Base-by-base conservation (phyloP, 495 filamentous ascomycete genomes). In the Apodospora peruviana region DNA sequence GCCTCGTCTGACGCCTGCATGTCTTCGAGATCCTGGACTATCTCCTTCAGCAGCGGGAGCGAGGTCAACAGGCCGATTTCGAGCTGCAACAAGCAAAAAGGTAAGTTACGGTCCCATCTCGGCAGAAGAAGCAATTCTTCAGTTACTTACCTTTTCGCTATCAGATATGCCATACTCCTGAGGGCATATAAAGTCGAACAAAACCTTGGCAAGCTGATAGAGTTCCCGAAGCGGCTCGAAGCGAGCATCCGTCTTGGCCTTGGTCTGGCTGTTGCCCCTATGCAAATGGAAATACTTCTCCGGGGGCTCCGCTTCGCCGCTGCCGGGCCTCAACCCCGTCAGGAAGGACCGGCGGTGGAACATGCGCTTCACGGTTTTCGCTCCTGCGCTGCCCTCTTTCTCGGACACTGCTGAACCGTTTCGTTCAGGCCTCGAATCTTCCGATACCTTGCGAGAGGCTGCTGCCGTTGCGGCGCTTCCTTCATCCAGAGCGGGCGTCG, bases 111-210 rank as follows among this genome's bases (percentile, higher is more conserved):
- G 20, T 17, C 40, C 23, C 4, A 39, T 11, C 11, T 8, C 11
- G 8, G 17, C 37, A 21, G 8, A 42, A 49, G 51, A 35, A 44
- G 48, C 40, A 42, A 19, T 20, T 14, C 29, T 24, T 34, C 18
- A 38, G 4, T 39, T 43, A 40, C 63, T 59, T 43, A 74, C 71
- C 68, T 98, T 98, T 66, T 98, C 93, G 50, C 81, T 82, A 52
- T 95, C 84, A 20, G 83, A 85, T 53, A 98, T 98, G 37, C 93
- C 93, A 59, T 98, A 98, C 66, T 98, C 93, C 62, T 98, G 93
- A 4, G 93, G 93, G 37, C 93, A 95, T 60, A 98, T 93, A 61
- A 95, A 98, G 68, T 98, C 93, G 61, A 98, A 98, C 9, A 98
- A 72, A 5, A 96, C 85, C 69, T 98, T 98, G 43, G 88, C 89